phyloP scores from a whole-genome alignment of 2,329 filamentous ascomycete genomes.

The Neonectria coccinea region DNA sequence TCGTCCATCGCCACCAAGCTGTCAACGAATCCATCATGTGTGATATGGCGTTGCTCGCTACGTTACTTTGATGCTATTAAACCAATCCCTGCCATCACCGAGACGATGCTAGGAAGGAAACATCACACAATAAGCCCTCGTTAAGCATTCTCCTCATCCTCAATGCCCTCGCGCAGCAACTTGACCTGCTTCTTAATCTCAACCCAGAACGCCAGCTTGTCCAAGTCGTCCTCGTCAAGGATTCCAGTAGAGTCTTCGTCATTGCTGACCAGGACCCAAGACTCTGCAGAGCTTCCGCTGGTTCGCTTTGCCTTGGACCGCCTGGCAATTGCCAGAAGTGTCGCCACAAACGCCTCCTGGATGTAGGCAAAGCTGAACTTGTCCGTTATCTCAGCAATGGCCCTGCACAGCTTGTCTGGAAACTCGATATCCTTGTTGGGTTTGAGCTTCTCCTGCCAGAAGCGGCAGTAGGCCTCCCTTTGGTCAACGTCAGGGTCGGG shows the following conservation, averaged over 20 bases:
- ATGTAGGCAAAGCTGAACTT: slow-evolving; percentile 78
- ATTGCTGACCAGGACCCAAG: slow-evolving; percentile 45
- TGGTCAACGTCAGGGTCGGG: slow-evolving; percentile 67
- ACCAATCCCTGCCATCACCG: not conserved
- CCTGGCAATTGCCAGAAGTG: slow-evolving; percentile 69
- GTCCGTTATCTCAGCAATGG: slow-evolving; percentile 71
- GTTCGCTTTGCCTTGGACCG: slow-evolving; percentile 7
- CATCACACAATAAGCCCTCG: not conserved
- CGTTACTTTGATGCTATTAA: too few relatives aligned
- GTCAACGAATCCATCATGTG: too few relatives aligned
- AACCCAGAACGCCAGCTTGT: slow-evolving; percentile 67
- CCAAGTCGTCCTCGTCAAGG: slow-evolving; percentile 54
- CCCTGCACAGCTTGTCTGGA: slow-evolving; percentile 66
- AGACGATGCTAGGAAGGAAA: slow-evolving; percentile 12
- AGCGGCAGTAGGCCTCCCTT: slow-evolving; percentile 69
- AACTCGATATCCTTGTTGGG: slow-evolving; percentile 70
- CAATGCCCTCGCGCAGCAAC: slow-evolving; percentile 70
- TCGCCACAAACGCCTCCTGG: slow-evolving; percentile 76
- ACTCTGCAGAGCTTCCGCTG: slow-evolving; percentile 43
- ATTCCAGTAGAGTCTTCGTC: slow-evolving; percentile 56
- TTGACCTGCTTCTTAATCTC: slow-evolving; percentile 73
- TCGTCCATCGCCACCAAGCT: too few relatives aligned
- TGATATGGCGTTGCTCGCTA: too few relatives aligned
- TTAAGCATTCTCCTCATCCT: slow-evolving; percentile 44
- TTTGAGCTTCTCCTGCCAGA: slow-evolving; percentile 69